Evolutionary conservation across 441 rosid genomes (phyloP), one percentile per base, ranked within the genome.

Genomic region (Aquilaria agallochum): DNA sequence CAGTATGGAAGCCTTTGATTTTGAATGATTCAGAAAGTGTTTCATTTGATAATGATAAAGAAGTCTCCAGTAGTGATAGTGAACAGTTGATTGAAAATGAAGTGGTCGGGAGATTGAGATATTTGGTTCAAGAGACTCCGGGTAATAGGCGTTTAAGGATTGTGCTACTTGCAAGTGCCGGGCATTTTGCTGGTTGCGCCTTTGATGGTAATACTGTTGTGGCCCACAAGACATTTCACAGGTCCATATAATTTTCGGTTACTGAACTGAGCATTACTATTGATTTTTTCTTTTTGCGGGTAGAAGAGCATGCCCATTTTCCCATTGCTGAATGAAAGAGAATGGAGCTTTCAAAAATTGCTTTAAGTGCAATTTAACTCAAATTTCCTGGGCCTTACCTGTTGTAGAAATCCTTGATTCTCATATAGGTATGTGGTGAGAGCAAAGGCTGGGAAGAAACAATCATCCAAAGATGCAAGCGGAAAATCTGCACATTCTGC

Each of bases 361-460:
- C 11, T 59, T 42, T 20, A 47, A 42, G 11, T 8, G 54, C 42
- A 32, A 47, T 63, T 55, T 57, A 34, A 58, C 67, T 10, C 45
- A 40, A 10, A 2, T 40, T 10, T 40, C 10, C 45, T 40, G 45
- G 45, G 45, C 45, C 45, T 40, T 40, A 40, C 7, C 4, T 36
- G 42, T 65, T 65, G 58, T 31, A 40, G 55, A 60, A 40, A 47
- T 11, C 47, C 51, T 56, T 56, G 63, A 42, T 66, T 74, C 51
- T 67, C 66, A 40, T 75, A 52, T 69, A 94, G 99, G 76, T 95
- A 95, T 58, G 97, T 92, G 42, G 96, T 95, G 66, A 83, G 99
- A 80, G 98, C 98, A 65, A 95, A 85, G 90, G 95, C 99, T 66
- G 99, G 99, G 55, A 92, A 82, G 78, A 91, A 86, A 53, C 99